These are phyloP conservation scores for Geotrichum carabidarum DNA, from an alignment of 1,139 yeast genomes.

Conservation along the genomic window DNA sequence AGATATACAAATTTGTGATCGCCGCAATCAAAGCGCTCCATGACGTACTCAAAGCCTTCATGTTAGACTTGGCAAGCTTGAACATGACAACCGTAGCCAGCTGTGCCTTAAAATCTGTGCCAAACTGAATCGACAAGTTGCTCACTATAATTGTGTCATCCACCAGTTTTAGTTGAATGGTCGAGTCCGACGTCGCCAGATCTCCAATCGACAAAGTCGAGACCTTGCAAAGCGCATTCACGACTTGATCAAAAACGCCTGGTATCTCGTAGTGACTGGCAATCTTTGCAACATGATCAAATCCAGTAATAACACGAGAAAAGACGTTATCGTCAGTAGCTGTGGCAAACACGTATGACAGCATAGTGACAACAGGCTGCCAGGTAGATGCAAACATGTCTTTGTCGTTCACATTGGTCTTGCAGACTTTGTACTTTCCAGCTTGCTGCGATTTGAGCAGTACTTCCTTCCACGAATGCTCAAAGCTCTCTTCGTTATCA, in stretches of 20 bases:
- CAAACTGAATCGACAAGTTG: constrained; percentile 76
- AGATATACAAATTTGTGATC: constrained; percentile 62
- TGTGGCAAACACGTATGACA: constrained; percentile 71
- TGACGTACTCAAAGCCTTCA: constrained; percentile 38
- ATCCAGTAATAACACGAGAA: constrained; percentile 76
- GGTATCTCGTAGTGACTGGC: constrained; percentile 59
- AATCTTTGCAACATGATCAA: constrained; percentile 76
- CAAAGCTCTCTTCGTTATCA: constrained; percentile 80
- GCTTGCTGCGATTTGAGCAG: constrained; percentile 44
- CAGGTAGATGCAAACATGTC: constrained; percentile 62
- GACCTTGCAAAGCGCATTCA: constrained; percentile 61
- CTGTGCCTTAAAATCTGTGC: constrained; percentile 88
- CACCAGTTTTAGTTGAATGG: constrained; percentile 43
- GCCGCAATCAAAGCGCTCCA: constrained; percentile 63
- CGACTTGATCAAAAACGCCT: constrained; percentile 58
- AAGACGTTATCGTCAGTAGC: constrained; percentile 89
- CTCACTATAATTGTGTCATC: constrained; percentile 62
- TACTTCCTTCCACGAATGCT: constrained; percentile 84
- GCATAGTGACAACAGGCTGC: constrained; percentile 58
- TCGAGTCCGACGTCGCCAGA: constrained; percentile 32
- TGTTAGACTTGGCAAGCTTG: constrained; percentile 61
- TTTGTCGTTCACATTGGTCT: constrained; percentile 53
- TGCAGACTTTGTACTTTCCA: constrained; percentile 28
- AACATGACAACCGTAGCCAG: constrained; percentile 80
- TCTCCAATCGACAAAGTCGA: constrained; percentile 43